These are phyloP conservation scores for Heimioporus sp. DNA, from an alignment of 768 basidiomycete species.

Conservation along the genomic window DNA sequence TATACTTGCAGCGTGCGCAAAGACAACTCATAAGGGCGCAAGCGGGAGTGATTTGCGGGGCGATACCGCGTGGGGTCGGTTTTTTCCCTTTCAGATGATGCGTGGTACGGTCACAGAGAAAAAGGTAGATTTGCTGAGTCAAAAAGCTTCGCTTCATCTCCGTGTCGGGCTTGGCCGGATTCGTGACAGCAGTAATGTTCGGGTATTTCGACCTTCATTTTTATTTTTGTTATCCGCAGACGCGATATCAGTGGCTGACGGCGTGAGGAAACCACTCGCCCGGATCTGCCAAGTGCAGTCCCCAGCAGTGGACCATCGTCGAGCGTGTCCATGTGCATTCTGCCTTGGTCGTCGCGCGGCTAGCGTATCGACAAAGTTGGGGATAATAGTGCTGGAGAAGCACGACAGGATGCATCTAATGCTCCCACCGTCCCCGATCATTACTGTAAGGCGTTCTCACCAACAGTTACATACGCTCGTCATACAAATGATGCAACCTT, in stretches of 20 bases:
- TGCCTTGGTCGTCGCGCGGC: too few relatives aligned
- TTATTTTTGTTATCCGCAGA: not conserved
- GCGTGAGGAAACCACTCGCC: not conserved
- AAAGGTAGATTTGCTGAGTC: not conserved
- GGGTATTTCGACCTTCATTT: not conserved
- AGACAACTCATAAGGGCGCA: too few relatives aligned
- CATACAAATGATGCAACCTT: not conserved
- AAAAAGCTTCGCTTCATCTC: constrained; percentile 6
- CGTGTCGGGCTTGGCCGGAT: constrained; percentile 1
- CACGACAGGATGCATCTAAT: too few relatives aligned
- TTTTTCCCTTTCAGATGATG: too few relatives aligned
- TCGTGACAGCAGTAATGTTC: not conserved
- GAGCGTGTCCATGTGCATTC: too few relatives aligned
- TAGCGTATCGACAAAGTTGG: too few relatives aligned
- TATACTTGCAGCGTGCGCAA: not conserved
- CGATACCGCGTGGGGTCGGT: not conserved
- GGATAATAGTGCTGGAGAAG: too few relatives aligned
- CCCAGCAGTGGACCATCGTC: too few relatives aligned
- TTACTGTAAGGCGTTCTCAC: constrained; percentile 6
- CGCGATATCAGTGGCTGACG: not conserved
- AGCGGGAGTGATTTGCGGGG: not conserved
- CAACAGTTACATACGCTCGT: not conserved
- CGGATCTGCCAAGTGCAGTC: not conserved
- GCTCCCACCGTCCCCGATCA: not conserved
- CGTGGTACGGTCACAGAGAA: not conserved